Base-by-base conservation (phyloP, 306 rosid species). In the Mimosa pudica region DNA sequence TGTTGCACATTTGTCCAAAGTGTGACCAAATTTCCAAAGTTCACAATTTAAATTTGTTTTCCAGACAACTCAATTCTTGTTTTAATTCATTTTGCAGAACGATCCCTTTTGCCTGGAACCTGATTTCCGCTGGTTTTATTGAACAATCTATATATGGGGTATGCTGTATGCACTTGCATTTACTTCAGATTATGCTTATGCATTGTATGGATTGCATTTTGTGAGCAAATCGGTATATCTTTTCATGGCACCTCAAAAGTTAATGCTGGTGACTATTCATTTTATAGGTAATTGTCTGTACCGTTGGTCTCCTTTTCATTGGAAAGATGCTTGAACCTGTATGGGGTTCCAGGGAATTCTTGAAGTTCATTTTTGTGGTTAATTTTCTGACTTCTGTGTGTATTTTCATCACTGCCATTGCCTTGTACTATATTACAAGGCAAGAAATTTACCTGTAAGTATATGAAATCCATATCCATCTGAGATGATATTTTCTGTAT, bases 251-350 rank as follows among this genome's bases (percentile, higher is more conserved):
- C 42, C 45, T 60, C 42, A 51, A 54, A 36, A 30, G 42, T 41
- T 70, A 38, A 54, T 67, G 52, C 68, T 76, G 46, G 51, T 52
- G 20, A 49, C 20, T 10, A 24, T 35, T 41, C 79, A 48, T 77
- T 86, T 77, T 78, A 72, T 84, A 94, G 97, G 94, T 89, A 70
- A 76, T 87, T 77, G 30, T 87, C 74, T 88, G 88, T 87, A 84
- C 87, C 55, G 13, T 90, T 35, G 94, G 97, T 81, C 97, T 94
- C 62, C 89, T 94, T 36, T 85, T 92, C 54, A 83, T 91, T 57
- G 98, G 98, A 77, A 94, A 94, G 92, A 89, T 92, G 79, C 97
- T 94, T 80, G 97, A 92, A 76, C 97, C 98, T 82, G 82, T 92
- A 55, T 94, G 98, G 98, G 97, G 98, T 67, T 82, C 98, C 58